phyloP scores from a whole-genome alignment of 176 grass and related monocot genomes.

The Eleusine coracana region DNA sequence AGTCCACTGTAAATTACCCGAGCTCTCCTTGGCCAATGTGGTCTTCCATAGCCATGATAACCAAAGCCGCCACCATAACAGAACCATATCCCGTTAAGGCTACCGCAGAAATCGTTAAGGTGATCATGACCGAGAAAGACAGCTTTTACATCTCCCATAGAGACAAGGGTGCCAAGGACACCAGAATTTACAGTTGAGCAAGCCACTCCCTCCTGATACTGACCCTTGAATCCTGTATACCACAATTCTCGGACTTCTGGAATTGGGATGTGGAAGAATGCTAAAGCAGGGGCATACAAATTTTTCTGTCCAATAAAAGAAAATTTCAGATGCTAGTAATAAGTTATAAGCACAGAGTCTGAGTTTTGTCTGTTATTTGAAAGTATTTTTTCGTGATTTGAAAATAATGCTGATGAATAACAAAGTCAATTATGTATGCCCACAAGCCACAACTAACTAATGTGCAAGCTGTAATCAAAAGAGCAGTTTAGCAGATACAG shows the following conservation, averaged over 20 bases:
- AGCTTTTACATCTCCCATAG: constrained; percentile 83
- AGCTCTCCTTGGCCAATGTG: constrained; percentile 76
- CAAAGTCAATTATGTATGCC: not conserved
- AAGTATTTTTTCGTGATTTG: not conserved
- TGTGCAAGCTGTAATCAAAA: not conserved
- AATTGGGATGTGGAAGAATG: constrained; percentile 94
- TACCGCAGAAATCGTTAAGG: constrained; percentile 90
- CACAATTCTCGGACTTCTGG: constrained; percentile 72
- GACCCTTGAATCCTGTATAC: constrained; percentile 67
- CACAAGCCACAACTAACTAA: not conserved
- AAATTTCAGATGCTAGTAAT: not conserved
- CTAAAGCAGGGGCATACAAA: constrained; percentile 47
- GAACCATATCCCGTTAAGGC: constrained; percentile 70
- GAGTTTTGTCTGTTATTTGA: not conserved
- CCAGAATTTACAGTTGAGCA: constrained; percentile 83
- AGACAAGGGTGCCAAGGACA: constrained; percentile 52
- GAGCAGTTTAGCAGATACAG: not conserved
- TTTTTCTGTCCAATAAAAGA: constrained; percentile 50
- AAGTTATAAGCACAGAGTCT: not conserved
- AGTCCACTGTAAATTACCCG: constrained; percentile 59
- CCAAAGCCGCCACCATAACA: constrained; percentile 97
- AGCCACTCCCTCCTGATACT: constrained; percentile 83
- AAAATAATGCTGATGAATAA: not conserved
- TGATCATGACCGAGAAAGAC: constrained; percentile 97
- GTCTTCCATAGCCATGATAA: constrained; percentile 85